These are phyloP conservation scores for Naumovozyma dairenensis DNA, from an alignment of 805 yeast genomes.

Conservation along the genomic window DNA sequence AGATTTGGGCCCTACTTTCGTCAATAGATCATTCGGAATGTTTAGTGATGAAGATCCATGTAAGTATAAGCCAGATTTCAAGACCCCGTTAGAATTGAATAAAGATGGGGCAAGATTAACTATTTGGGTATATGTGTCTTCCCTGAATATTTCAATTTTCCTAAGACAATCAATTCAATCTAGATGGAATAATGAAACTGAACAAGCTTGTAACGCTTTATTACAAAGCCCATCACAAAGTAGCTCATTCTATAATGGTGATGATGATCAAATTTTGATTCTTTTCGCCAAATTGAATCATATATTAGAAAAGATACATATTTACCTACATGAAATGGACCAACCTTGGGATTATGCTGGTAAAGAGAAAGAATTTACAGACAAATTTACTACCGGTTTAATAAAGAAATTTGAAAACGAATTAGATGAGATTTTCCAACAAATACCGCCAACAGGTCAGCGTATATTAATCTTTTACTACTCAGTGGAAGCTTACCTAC, in stretches of 20 bases:
- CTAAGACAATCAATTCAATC: slow-evolving; percentile 53
- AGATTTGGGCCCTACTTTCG: slow-evolving; percentile 64
- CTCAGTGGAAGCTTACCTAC: slow-evolving; percentile 57
- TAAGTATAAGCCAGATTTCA: slow-evolving; percentile 10
- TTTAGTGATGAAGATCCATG: slow-evolving; percentile 15
- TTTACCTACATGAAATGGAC: slow-evolving; percentile 34
- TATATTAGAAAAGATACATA: slow-evolving; percentile 52
- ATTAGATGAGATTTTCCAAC: slow-evolving; percentile 32
- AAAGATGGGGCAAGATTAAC: slow-evolving; percentile 18
- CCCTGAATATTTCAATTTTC: slow-evolving; percentile 56
- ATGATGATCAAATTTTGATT: slow-evolving; percentile 41
- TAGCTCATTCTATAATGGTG: slow-evolving; percentile 6
- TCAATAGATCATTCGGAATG: slow-evolving; percentile 32
- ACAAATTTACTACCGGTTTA: slow-evolving; percentile 9
- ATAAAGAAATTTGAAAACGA: slow-evolving; percentile 39
- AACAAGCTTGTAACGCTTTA: slow-evolving; percentile 13
- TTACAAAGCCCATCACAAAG: slow-evolving; percentile 1
- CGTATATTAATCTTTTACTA: slow-evolving; percentile 42
- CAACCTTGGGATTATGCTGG: slow-evolving; percentile 6
- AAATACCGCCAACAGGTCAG: slow-evolving; percentile 33
- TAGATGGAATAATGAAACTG: slow-evolving; percentile 40
- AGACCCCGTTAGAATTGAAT: slow-evolving; percentile 16
- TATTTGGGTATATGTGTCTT: slow-evolving; percentile 48
- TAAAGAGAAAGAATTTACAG: slow-evolving; percentile 12
- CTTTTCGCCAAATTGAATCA: slow-evolving; percentile 49